A percentile compares a stretch with the other conserved stretches of the same genome.
These are phyloP conservation scores for Backusella macrospora DNA, from an alignment of 192 early-diverging fungal genomes.

Conservation along the genomic window DNA sequence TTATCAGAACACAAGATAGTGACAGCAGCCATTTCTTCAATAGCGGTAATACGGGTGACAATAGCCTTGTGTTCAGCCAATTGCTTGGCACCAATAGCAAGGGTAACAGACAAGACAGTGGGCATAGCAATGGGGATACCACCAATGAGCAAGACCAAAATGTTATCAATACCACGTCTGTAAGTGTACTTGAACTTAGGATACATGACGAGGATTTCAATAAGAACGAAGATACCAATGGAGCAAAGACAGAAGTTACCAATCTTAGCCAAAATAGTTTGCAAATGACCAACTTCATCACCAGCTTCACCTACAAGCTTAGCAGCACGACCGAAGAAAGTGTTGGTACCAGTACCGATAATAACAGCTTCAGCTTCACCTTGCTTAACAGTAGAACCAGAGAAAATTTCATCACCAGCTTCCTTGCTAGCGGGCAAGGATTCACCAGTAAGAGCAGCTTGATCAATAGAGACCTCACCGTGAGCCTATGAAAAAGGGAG, in stretches of 20 bases:
- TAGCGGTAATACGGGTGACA: slow-evolving; percentile 77
- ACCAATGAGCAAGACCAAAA: slow-evolving; percentile 78
- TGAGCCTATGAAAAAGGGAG: slow-evolving; percentile 26
- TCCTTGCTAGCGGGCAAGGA: slow-evolving; percentile 72
- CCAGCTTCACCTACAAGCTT: slow-evolving; percentile 70
- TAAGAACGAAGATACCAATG: slow-evolving; percentile 70
- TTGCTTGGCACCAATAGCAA: slow-evolving; percentile 79
- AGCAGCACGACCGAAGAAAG: slow-evolving; percentile 81
- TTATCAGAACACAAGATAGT: slow-evolving; percentile 91
- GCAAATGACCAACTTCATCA: slow-evolving; percentile 75
- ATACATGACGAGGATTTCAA: slow-evolving; percentile 72
- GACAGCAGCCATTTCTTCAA: slow-evolving; percentile 76
- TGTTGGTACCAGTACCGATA: slow-evolving; percentile 79
- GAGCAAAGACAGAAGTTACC: slow-evolving; percentile 78
- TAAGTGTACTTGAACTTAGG: slow-evolving; percentile 67
- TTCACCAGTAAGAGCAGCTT: slow-evolving; percentile 75
- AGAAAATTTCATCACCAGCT: slow-evolving; percentile 71
- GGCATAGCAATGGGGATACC: slow-evolving; percentile 83
- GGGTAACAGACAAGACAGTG: slow-evolving; percentile 74
- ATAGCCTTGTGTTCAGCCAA: slow-evolving; percentile 82
- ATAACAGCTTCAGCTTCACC: slow-evolving; percentile 77
- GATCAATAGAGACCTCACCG: slow-evolving; percentile 64
- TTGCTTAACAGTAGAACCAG: slow-evolving; percentile 79
- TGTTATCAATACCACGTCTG: slow-evolving; percentile 78
- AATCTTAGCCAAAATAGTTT: slow-evolving; percentile 71